Base-by-base conservation (phyloP, 1,139 yeast species). In the Suhomyces terraborum region DNA sequence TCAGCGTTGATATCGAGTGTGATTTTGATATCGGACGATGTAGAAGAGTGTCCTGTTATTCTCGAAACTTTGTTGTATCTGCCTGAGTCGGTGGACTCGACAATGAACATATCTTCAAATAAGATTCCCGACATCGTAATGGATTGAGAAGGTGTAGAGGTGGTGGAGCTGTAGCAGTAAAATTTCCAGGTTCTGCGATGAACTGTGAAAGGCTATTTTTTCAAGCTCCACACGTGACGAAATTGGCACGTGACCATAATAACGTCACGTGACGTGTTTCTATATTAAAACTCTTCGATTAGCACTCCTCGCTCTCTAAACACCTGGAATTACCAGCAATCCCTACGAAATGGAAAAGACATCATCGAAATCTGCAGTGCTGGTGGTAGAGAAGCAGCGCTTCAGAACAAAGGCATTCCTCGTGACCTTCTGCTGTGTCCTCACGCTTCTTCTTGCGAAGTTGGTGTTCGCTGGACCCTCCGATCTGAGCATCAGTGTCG, bases 51-150 rank as follows among this genome's bases (percentile, higher is more conserved):
- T 20, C 94, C 98, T 53, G 88, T 87, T 58, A 93, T 79, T 58
- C 99, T 85, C 25, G 89, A 74, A 13, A 93, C 98, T 59, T 88
- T 87, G 75, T 88, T 95, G 73, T 94, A 93, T 59, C 96, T 81
- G 40, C 91, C 96, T 25, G 85, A 69, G 62, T 93, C 98, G 40
- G 88, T 84, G 35, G 93, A 81, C 49, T 85, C 85, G 59, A 93
- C 84, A 51, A 82, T 81, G 72, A 94, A 93, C 66, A 89, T 82
- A 68, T 93, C 98, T 67, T 93, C 98, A 62, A 94, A 93, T 50
- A 94, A 77, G 35, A 94, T 84, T 50, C 86, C 75, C 45, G 94
- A 83, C 95, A 86, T 86, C 40, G 41, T 43, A 14, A 16, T 35
- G 32, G 28, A 16, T n/a, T 32, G 20, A n/a, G 33, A 10, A 13